Conservation (phyloP, 768 basidiomycete species). For the Pisolithus marmoratus region DNA sequence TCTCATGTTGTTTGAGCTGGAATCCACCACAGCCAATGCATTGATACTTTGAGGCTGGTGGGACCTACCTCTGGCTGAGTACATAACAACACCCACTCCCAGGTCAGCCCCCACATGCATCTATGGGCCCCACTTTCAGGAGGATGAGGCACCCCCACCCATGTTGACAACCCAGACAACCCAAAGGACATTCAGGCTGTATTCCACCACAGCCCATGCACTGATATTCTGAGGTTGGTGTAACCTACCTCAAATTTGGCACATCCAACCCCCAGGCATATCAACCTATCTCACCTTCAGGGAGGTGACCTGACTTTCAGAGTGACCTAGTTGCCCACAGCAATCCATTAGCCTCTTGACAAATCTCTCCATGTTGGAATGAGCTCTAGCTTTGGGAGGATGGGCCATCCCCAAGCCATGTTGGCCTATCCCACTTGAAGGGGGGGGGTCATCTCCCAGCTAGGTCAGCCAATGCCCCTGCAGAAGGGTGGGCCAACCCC, state of each 20-base stretch:
- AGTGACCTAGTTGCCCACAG: neutral
- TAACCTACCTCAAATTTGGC: no score
- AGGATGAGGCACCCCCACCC: no score
- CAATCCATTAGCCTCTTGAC: neutral
- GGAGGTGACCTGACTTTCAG: neutral
- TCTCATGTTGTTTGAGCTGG: neutral
- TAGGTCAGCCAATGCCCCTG: neutral
- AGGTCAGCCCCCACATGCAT: no score
- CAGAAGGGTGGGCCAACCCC: neutral
- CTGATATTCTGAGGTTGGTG: no score
- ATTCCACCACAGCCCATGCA: no score
- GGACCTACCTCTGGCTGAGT: no score
- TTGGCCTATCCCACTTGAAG: neutral
- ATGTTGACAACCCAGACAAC: no score
- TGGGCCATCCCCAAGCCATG: neutral
- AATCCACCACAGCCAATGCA: neutral
- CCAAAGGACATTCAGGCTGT: no score
- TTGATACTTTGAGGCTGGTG: no score
- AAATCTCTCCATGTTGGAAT: neutral
- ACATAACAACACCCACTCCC: no score
- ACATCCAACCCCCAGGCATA: no score
- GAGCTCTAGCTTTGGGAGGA: neutral
- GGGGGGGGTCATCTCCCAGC: neutral
- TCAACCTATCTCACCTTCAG: neutral
- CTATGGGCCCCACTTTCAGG: no score